Conservation (phyloP, 108 stramenopile genomes). For the Cyclotella kingstonii region DNA sequence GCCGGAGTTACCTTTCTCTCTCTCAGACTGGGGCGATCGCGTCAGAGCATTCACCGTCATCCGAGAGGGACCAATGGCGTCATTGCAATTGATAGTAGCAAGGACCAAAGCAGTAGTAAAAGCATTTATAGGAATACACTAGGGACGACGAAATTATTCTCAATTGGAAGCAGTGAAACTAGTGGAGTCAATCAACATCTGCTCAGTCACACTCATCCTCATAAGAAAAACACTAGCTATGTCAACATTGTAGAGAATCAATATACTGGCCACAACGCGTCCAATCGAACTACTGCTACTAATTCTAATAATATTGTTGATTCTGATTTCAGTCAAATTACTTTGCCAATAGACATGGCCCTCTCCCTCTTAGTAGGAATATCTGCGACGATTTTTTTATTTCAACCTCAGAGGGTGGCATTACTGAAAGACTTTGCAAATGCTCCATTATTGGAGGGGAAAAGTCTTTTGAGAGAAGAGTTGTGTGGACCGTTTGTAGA, state of each 20-base stretch:
- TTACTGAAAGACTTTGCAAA: conserved; percentile 20
- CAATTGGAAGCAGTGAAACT: too few relatives aligned
- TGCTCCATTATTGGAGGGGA: conserved; percentile 20
- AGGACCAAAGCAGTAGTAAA: too few relatives aligned
- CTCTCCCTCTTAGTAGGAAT: conserved; percentile 32
- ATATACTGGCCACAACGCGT: too few relatives aligned
- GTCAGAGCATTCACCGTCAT: not conserved
- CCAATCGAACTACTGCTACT: too few relatives aligned
- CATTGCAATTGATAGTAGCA: too few relatives aligned
- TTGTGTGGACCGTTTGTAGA: conserved; percentile 20
- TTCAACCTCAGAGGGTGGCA: not conserved
- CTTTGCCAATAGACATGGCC: conserved; percentile 30
- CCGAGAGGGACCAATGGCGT: too few relatives aligned
- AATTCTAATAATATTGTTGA: too few relatives aligned
- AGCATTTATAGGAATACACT: too few relatives aligned
- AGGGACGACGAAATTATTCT: too few relatives aligned
- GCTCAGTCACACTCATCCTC: too few relatives aligned
- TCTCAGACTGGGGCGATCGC: conserved; percentile 29
- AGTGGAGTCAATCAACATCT: too few relatives aligned
- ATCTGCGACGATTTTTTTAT: conserved; percentile 20
- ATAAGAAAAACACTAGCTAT: not conserved
- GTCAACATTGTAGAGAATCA: not conserved
- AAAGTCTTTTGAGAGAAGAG: conserved; percentile 30
- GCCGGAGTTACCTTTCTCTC: conserved; percentile 21
- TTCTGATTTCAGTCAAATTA: not conserved